These are phyloP conservation scores for Debaryomycetaceae sp. DNA, from an alignment of 1,139 yeast species.

Conservation along the genomic window DNA sequence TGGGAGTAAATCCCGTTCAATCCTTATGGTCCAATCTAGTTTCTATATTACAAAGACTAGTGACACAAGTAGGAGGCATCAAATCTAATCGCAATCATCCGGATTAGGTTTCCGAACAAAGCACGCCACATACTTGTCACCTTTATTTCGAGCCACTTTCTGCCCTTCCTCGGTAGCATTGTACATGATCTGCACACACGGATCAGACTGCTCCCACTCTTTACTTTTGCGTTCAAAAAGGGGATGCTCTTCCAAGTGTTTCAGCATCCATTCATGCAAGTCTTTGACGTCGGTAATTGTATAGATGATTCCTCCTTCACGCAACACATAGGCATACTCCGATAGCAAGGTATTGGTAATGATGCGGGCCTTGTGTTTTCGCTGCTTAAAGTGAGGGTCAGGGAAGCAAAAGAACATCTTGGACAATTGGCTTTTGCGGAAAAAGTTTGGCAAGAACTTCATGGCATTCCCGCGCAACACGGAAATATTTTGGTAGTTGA, in stretches of 20 bases:
- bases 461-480: constrained; percentile 93
- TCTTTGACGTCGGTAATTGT: constrained; percentile 96
- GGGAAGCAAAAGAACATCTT: constrained; percentile 98
- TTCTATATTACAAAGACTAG: background rate
- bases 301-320: constrained; percentile 79
- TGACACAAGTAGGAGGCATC: background rate
- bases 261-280: constrained; percentile 92
- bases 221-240: constrained; percentile 68
- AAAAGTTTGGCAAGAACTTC: constrained; percentile 94
- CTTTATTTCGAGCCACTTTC: constrained; percentile 85
- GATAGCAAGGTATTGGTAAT: constrained; percentile 78
- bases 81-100: constrained; percentile 16
- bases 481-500: constrained; percentile 64
- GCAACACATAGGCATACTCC: constrained; percentile 85
- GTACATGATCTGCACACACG: constrained; percentile 79
- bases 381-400: constrained; percentile 95
- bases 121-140: constrained; percentile 82
- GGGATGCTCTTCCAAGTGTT: constrained; percentile 84
- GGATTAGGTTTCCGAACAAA: constrained; percentile 66
- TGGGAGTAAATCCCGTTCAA: no score
- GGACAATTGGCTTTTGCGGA: constrained; percentile 64
- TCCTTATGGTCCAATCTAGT: background rate
- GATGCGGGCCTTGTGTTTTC: constrained; percentile 96
- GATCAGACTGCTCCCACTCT: constrained; percentile 73
- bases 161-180: constrained; percentile 95